Percentiles rank a stretch among this genome's conserved stretches.
Conservation (phyloP, 2,329 filamentous ascomycete genomes). For the Penicillium sp. region DNA sequence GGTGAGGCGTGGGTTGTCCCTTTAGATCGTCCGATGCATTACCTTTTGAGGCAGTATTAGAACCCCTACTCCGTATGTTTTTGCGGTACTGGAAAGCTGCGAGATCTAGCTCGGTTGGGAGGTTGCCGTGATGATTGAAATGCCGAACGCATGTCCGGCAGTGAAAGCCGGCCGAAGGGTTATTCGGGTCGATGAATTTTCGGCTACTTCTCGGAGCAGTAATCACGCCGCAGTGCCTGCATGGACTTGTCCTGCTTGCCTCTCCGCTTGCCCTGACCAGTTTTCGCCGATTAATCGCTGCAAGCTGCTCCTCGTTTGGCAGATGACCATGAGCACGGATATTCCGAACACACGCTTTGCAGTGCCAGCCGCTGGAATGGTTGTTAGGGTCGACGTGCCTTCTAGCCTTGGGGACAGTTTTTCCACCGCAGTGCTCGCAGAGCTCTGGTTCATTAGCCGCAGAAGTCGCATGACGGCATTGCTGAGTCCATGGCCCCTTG, state of each 20-base stretch:
- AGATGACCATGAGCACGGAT: background rate
- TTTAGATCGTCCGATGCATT: background rate
- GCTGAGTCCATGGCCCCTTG: background rate
- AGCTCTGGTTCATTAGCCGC: background rate
- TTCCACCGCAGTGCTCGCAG: constrained; percentile 5
- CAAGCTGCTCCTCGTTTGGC: constrained; percentile 6
- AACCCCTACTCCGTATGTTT: background rate
- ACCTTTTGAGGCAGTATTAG: background rate
- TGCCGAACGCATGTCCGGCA: constrained; percentile 8
- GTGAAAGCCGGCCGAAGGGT: constrained; percentile 5
- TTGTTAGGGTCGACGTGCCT: background rate
- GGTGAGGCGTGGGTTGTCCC: background rate
- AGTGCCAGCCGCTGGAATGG: constrained; percentile 6
- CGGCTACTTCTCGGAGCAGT: constrained; percentile 4
- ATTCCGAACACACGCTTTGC: background rate
- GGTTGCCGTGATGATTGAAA: background rate
- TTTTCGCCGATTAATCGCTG: background rate
- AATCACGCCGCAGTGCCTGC: background rate
- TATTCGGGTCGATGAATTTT: background rate
- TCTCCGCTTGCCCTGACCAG: background rate
- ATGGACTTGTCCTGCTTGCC: constrained; percentile 2
- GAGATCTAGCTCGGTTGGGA: constrained; percentile 2
- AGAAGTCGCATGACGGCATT: background rate
- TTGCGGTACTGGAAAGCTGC: background rate
- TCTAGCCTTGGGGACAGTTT: background rate